Base-by-base conservation (phyloP, 306 rosid genomes). In the Fagus crenata region DNA sequence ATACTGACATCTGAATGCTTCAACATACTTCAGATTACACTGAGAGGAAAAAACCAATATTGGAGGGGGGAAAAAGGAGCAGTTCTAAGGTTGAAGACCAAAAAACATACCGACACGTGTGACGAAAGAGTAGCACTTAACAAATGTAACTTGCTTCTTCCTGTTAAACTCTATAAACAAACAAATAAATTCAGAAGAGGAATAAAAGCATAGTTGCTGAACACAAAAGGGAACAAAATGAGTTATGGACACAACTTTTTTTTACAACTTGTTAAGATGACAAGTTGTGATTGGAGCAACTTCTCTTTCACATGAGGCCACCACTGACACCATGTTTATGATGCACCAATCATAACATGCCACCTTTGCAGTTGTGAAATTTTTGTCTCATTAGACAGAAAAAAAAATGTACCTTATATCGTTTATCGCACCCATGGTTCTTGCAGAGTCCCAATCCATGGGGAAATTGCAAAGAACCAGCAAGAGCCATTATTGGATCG, bases 401-500 rank as follows among this genome's bases (percentile, higher is more conserved):
- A 54, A 37, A 54, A 59, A 17, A 42, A 32, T 6, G 72, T 85
- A 95, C 97, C 97, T 82, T 81, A 31, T 43, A 63, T 75, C 82
- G 81, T 82, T 81, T 82, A 72, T 78, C 78, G 80, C 56, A 77
- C 77, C 77, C 84, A 69, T 61, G 91, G 85, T 86, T 84, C 83
- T 85, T 83, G 89, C 95, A 85, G 82, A 85, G 89, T 83, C 92
- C 97, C 87, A 85, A 80, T 36, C 83, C 91, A 80, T 71, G 82
- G 85, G 98, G 81, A 81, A 92, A 77, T 79, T 92, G 96, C 97
- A 92, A 80, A 33, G 95, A 95, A 87, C 92, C 90, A 67, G 89
- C 84, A 77, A 88, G 88, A 85, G 90, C 93, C 98, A 95, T 95
- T 76, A 8, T 77, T 75, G 74, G 53, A 69, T 80, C 41, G 71